Percentiles rank a stretch among this genome's conserved stretches.
These are phyloP conservation scores for Leccinum olivaceopallidum DNA, from an alignment of 768 basidiomycete species.

Conservation along the genomic window DNA sequence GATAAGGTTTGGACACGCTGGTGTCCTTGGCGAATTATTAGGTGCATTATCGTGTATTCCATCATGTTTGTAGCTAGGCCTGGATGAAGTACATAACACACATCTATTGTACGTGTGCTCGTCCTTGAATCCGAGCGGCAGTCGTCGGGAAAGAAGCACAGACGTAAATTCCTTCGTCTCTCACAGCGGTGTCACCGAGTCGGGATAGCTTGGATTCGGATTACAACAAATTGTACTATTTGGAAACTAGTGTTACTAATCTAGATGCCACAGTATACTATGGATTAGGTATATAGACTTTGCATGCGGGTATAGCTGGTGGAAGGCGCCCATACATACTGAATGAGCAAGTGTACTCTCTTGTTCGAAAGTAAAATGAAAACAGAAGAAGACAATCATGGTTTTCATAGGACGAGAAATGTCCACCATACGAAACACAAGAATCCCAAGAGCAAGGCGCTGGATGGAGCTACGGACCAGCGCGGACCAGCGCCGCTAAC, in stretches of 20 bases:
- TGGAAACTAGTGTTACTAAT: background rate
- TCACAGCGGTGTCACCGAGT: background rate
- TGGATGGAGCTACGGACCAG: constrained; percentile 6
- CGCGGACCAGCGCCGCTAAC: constrained; percentile 38
- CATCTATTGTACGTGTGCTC: no score
- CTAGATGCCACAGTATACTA: background rate
- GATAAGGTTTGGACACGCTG: no score
- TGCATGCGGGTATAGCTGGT: background rate
- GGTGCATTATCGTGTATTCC: no score
- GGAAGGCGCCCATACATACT: background rate
- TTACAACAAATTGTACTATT: background rate
- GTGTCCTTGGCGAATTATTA: no score
- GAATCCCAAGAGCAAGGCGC: constrained; percentile 12
- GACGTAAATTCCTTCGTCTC: background rate
- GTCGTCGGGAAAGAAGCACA: background rate
- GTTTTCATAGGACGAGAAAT: background rate
- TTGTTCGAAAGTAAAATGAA: background rate
- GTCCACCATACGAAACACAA: constrained; percentile 22
- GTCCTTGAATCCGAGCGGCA: background rate
- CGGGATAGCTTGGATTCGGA: background rate
- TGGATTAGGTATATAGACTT: background rate
- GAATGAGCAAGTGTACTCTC: background rate
- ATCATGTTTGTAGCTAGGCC: no score
- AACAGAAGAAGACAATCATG: background rate
- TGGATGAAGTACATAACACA: no score